These are phyloP conservation scores for Elaeis guineensis DNA, from an alignment of 176 grass and related monocot genomes.

Conservation along the genomic window DNA sequence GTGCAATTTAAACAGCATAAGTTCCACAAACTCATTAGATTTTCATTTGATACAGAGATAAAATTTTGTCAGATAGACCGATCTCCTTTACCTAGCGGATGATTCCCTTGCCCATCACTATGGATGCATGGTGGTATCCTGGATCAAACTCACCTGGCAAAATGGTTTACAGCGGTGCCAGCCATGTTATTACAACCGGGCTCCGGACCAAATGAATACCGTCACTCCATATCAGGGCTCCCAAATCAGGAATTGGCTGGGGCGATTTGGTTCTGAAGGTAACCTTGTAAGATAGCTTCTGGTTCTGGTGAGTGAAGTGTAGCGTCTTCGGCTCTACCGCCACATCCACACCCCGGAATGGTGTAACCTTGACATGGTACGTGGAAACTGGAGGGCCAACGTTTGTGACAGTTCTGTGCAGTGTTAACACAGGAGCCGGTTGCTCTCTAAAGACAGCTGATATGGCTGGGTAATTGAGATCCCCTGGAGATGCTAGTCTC, in stretches of 20 bases:
- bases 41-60: too few species aligned
- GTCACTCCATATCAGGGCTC: constrained; percentile 80
- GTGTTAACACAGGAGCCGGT: constrained; percentile 28
- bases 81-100: too few species aligned
- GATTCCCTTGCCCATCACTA: too few species aligned
- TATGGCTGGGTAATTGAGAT: constrained; percentile 89
- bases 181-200: constrained; percentile 56
- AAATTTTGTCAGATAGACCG: too few species aligned
- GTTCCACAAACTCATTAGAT: too few species aligned
- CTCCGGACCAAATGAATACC: constrained; percentile 58
- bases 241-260: constrained; percentile 54
- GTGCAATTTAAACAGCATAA: too few species aligned
- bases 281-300: constrained; percentile 75
- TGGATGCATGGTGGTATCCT: too few species aligned
- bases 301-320: constrained; percentile 55
- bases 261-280: constrained; percentile 50
- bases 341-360: constrained; percentile 59
- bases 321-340: constrained; percentile 53
- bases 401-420: constrained; percentile 75
- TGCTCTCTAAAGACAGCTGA: constrained; percentile 55
- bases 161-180: constrained; percentile 42
- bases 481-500: constrained; percentile 45
- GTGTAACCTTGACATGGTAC: constrained; percentile 43
- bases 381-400: constrained; percentile 62
- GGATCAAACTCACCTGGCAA: neutral